Base-by-base conservation (phyloP, 163 green algal genomes). In the Chlorella variabilis region DNA sequence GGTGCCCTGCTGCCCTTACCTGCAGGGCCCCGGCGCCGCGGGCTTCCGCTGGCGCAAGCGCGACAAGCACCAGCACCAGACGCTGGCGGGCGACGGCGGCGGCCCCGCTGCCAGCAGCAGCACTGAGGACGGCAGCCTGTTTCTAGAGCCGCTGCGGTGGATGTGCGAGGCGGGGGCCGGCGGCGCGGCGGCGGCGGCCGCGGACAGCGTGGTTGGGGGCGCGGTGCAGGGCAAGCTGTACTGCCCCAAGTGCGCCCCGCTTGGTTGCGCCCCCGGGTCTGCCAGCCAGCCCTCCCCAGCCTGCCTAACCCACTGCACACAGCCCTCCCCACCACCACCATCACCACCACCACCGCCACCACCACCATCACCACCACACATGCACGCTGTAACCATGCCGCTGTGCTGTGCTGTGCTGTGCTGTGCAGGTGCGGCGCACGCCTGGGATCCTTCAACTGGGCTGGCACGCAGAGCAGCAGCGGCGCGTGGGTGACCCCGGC, bases 361-460 rank as follows among this genome's bases (percentile, higher is more conserved):
- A 31, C 63, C 3, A 9, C 33, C 15, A 38, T 34, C 15, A 66
- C 15, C 6, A 27, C 29, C 6, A 23, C 31, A 9, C 7, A 4
- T n/a, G n/a, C n/a, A n/a, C n/a, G n/a, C n/a, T n/a, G n/a, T n/a
- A n/a, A n/a, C n/a, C n/a, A n/a, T n/a, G n/a, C 38, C 27, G 65
- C 39, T 56, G 36, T 63, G 54, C 54, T 63, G 54, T 15, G 15
- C 45, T 15, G 45, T 15, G 11, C 11, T 54, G 56, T 65, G 21
- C 9, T 65, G 56, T 75, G 79, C 85, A 88, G 84, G 48, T 98
- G 94, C 84, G 78, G 82, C 17, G 85, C 88, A 13, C 85, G 93
- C 0, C 83, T 98, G 65, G 95, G 95, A 1, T 94, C 90, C 1
- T 98, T 96, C 87, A 96, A 96, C 85, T 98, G 95, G 95, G 88